A percentile compares a stretch with the other conserved stretches of the same genome.
These are phyloP conservation scores for Phycomyces blakesleeanus DNA, from an alignment of 192 early-diverging fungal species.

Conservation along the genomic window DNA sequence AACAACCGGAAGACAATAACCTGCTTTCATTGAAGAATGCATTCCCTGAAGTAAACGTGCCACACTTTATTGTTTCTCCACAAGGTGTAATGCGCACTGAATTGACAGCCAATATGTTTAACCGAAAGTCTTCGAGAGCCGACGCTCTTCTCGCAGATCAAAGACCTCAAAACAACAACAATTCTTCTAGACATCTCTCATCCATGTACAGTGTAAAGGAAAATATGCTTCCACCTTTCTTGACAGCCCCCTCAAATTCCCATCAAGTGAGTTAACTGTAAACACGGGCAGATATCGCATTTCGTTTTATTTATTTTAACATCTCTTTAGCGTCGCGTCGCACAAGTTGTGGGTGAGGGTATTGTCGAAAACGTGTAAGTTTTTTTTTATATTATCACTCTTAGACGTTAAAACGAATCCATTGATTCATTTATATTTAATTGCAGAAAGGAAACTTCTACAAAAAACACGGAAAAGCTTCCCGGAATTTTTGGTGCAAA, in stretches of 20 bases:
- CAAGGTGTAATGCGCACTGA: neutral
- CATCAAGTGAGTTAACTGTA: neutral
- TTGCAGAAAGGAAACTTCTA: neutral
- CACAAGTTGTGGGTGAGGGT: neutral
- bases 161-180: neutral
- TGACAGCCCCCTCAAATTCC: neutral
- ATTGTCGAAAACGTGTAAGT: neutral
- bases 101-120: neutral
- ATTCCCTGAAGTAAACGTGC: neutral
- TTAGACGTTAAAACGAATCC: neutral
- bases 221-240: neutral
- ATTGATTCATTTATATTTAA: neutral
- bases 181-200: neutral
- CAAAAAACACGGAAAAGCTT: neutral
- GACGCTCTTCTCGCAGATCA: neutral
- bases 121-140: neutral
- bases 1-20: neutral
- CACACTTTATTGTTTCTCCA: neutral
- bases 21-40: constrained; percentile 1
- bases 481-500: neutral
- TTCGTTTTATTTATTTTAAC: too few species aligned
- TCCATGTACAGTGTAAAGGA: neutral
- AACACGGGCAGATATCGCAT: too few species aligned
- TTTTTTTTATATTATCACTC: neutral
- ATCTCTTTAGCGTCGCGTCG: neutral